Base-by-base conservation (phyloP, 345 rosid genomes). In the Conringia planisiliqua region DNA sequence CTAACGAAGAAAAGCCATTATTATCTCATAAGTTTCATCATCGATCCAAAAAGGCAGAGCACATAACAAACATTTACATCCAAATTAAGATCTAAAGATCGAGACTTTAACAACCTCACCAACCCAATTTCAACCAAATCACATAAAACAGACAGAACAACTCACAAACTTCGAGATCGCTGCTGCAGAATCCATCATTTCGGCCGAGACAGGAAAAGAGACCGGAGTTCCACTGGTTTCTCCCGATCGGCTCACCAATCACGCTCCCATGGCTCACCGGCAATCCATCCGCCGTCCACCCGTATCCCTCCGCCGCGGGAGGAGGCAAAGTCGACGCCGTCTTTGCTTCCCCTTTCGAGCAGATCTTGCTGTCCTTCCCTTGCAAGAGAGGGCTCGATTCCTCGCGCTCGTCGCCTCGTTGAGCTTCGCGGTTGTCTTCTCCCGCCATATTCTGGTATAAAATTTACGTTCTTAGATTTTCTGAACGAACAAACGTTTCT, bases 121-220 rank as follows among this genome's bases (percentile, higher is more conserved):
- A 44, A 71, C 4, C 10, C 72, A 2, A 65, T 42, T n/a, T 55
- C 47, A 35, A 10, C 14, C 5, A 59, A 36, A 69, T 47, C 30
- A 7, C 3, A 13, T 1, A 3, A 8, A 14, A 62, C 43, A 18
- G 9, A 17, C 22, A 35, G 14, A 9, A 35, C 46, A 27, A 88
- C 98, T 89, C 78, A 94, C 97, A 94, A 85, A 91, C 97, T 91
- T 94, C 97, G 67, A 94, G 84, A 81, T 94, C 98, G 92, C 98
- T 94, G 88, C 98, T 85, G 73, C 97, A 91, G 79, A 94, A 91
- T 56, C 91, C 95, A 59, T 94, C 98, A 75, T 87, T 88, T 29
- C 90, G 93, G 18, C 96, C 98, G 27, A 94, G 85, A 69, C 97
- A 94, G 58, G 92, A 70, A 30, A 82, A 81, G 42, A 90, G 81